These are phyloP conservation scores for Sclerotinia nivalis DNA, from an alignment of 2,329 filamentous ascomycete genomes.

Conservation along the genomic window DNA sequence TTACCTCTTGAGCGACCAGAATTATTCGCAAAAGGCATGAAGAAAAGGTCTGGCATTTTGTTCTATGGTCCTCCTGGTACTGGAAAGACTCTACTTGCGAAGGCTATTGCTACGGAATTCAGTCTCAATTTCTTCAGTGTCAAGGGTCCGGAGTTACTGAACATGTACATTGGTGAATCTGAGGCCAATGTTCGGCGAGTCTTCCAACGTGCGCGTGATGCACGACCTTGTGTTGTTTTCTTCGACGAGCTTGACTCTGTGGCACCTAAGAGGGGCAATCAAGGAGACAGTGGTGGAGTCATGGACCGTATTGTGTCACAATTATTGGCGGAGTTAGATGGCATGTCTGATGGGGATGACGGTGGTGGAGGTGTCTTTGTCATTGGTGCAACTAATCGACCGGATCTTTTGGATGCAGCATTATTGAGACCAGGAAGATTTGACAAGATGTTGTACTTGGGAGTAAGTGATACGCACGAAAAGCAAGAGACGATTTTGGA, in stretches of 20 bases:
- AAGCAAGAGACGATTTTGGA: slow-evolving; percentile 95
- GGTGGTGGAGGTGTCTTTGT: slow-evolving; percentile 85
- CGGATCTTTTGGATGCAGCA: slow-evolving; percentile 88
- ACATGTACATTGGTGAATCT: slow-evolving; percentile 96
- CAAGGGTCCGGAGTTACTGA: slow-evolving; percentile 86
- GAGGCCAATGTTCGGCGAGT: slow-evolving; percentile 89
- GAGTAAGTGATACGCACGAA: slow-evolving; percentile 93
- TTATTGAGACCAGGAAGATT: slow-evolving; percentile 87
- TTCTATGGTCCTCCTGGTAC: slow-evolving; percentile 92
- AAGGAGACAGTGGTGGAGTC: slow-evolving; percentile 94
- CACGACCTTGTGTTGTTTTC: slow-evolving; percentile 86
- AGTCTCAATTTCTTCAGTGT: slow-evolving; percentile 93
- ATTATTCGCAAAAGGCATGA: slow-evolving; percentile 95
- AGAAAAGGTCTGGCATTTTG: slow-evolving; percentile 90
- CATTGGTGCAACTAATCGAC: slow-evolving; percentile 92
- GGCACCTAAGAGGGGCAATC: slow-evolving; percentile 93
- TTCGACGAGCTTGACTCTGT: slow-evolving; percentile 93
- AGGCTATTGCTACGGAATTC: slow-evolving; percentile 91
- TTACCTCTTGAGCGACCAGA: slow-evolving; percentile 88
- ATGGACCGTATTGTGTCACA: slow-evolving; percentile 98
- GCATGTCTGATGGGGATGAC: slow-evolving; percentile 92
- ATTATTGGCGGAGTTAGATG: slow-evolving; percentile 89
- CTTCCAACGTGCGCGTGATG: slow-evolving; percentile 83
- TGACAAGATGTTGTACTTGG: slow-evolving; percentile 97
- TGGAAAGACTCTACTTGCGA: slow-evolving; percentile 88